Conservation (phyloP, 2,329 filamentous ascomycete species). For the Didymellaceae sp. region DNA sequence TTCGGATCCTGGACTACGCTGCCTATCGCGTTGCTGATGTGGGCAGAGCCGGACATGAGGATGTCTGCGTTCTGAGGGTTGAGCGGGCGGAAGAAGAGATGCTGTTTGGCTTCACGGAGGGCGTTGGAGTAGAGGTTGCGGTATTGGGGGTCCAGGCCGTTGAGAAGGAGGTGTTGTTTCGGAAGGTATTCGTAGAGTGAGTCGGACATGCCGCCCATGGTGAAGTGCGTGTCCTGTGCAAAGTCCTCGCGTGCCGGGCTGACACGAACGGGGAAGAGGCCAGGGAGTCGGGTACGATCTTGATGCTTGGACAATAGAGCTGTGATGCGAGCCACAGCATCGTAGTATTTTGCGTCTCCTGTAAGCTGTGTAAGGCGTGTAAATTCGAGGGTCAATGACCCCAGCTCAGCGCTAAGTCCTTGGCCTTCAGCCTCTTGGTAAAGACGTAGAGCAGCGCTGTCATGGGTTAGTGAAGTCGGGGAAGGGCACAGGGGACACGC, state of each 20-base stretch:
- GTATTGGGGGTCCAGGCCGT: slow-evolving; percentile 76
- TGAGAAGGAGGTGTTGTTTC: slow-evolving; percentile 75
- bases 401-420: slow-evolving; percentile 47
- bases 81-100: slow-evolving; percentile 81
- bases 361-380: slow-evolving; percentile 50
- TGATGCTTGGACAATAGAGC: slow-evolving; percentile 44
- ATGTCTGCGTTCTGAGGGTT: slow-evolving; percentile 70
- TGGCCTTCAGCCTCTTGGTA: slow-evolving; percentile 39
- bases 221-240: slow-evolving; percentile 49
- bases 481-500: slow-evolving; percentile 10
- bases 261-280: slow-evolving; percentile 46
- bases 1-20: slow-evolving; percentile 52
- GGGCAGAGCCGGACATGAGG: slow-evolving; percentile 70
- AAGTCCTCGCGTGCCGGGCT: slow-evolving; percentile 42
- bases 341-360: slow-evolving; percentile 47
- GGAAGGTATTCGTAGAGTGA: slow-evolving; percentile 65
- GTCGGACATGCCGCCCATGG: slow-evolving; percentile 63
- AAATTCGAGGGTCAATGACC: slow-evolving; percentile 49
- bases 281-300: slow-evolving; percentile 45
- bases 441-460: slow-evolving; percentile 37
- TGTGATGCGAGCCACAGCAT: slow-evolving; percentile 47
- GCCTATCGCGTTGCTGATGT: slow-evolving; percentile 50
- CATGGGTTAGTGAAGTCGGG: slow-evolving; percentile 20
- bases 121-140: slow-evolving; percentile 72
- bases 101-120: slow-evolving; percentile 71